Evolutionary conservation across 176 grass and related monocot species (phyloP).

Genomic region (Triticum timopheevii): DNA sequence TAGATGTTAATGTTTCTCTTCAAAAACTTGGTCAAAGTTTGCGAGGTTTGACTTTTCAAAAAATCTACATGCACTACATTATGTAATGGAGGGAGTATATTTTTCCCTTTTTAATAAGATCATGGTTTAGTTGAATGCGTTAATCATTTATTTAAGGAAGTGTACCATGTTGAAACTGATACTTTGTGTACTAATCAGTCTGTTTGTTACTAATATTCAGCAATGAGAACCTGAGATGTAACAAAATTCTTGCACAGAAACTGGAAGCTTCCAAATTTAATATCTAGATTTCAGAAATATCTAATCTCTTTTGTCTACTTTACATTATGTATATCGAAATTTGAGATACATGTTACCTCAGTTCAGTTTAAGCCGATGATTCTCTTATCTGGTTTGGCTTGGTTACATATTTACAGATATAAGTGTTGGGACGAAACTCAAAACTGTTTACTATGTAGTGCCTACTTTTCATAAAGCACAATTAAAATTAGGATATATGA

Average conservation of each 20-base stretch:
- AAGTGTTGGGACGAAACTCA: not conserved
- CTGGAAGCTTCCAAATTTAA: not conserved
- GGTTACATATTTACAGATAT: not conserved
- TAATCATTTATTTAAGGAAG: conserved; percentile 14
- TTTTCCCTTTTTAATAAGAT: not conserved
- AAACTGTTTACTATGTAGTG: not conserved
- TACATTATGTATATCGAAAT: not conserved
- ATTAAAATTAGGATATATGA: conserved; percentile 1
- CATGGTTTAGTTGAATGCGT: not conserved
- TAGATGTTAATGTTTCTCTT: no score
- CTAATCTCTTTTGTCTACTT: not conserved
- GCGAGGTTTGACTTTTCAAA: no score
- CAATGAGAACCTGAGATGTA: not conserved
- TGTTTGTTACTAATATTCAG: conserved; percentile 10
- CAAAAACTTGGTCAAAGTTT: no score
- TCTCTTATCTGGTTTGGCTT: not conserved
- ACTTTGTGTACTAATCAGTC: not conserved
- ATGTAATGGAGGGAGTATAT: not conserved
- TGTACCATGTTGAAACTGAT: not conserved
- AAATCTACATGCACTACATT: no score
- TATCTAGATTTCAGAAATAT: not conserved
- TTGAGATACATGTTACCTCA: not conserved
- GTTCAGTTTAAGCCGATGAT: not conserved
- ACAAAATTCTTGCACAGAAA: not conserved
- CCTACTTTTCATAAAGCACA: not conserved